Percentiles rank a stretch among this genome's conserved stretches.
Conservation (phyloP, 108 stramenopile genomes). For the Pseudonitzschia multistriata region DNA sequence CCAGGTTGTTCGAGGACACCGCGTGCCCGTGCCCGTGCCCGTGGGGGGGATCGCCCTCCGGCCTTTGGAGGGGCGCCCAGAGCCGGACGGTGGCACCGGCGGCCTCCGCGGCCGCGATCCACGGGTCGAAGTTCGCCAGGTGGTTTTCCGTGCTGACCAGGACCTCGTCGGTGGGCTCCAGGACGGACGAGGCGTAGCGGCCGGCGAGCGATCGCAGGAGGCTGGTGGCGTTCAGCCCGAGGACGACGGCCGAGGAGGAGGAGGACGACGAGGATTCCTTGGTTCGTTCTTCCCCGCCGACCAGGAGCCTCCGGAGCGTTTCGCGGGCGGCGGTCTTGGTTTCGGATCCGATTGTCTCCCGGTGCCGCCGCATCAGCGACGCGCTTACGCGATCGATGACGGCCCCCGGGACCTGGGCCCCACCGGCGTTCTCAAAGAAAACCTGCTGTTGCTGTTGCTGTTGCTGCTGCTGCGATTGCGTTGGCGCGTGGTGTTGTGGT, state of each 20-base stretch:
- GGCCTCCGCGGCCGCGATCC: conserved; percentile 50
- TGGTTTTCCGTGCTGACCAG: conserved; percentile 82
- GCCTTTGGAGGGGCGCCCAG: conserved; percentile 39
- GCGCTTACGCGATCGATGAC: conserved; percentile 49
- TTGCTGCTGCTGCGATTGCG: neutral
- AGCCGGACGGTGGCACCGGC: conserved; percentile 56
- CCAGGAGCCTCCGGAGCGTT: conserved; percentile 46
- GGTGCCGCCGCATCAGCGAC: conserved; percentile 58
- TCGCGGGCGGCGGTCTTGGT: conserved; percentile 48
- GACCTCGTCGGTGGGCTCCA: conserved; percentile 60
- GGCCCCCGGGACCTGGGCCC: conserved; percentile 68
- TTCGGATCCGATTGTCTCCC: conserved; percentile 48
- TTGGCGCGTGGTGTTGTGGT: neutral
- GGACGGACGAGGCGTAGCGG: conserved; percentile 28
- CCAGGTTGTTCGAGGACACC: conserved; percentile 27
- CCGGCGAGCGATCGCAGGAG: conserved; percentile 58
- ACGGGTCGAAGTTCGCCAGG: conserved; percentile 74
- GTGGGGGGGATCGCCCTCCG: neutral
- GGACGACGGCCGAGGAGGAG: conserved; percentile 23
- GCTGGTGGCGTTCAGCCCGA: conserved; percentile 71
- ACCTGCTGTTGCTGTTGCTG: conserved; percentile 21
- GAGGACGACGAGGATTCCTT: conserved; percentile 10
- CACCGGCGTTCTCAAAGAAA: conserved; percentile 87
- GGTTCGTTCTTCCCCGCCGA: conserved; percentile 19
- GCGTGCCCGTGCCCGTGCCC: neutral